Percentiles rank a stretch among this genome's conserved stretches.
These are phyloP conservation scores for Penicillium dipodomyicola DNA, from an alignment of 495 filamentous ascomycete genomes.

Conservation along the genomic window DNA sequence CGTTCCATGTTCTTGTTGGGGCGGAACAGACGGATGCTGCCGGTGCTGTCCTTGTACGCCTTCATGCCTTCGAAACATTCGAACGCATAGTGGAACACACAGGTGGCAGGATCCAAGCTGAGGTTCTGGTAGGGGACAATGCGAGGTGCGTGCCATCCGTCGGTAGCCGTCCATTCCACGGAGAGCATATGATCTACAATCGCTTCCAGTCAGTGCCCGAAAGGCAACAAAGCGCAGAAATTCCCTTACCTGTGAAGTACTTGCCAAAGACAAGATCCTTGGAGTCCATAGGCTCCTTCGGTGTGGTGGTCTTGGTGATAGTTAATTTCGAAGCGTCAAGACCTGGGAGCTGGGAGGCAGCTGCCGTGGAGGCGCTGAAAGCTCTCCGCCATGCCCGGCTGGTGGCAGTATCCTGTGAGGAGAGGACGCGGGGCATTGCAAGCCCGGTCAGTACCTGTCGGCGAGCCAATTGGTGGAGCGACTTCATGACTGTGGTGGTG, in stretches of 20 bases:
- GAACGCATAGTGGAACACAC: conserved; percentile 98
- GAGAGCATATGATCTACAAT: conserved; percentile 89
- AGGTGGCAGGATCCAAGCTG: conserved; percentile 89
- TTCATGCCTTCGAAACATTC: conserved; percentile 99
- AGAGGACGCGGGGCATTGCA: conserved; percentile 27
- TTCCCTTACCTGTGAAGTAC: conserved; percentile 72
- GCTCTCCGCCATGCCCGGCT: conserved; percentile 40
- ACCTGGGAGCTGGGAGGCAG: conserved; percentile 52
- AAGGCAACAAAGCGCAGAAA: background rate
- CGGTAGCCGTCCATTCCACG: conserved; percentile 82
- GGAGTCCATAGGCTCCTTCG: conserved; percentile 67
- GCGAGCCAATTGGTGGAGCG: conserved; percentile 42
- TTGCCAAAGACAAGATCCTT: conserved; percentile 83
- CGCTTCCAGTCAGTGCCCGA: conserved; percentile 20
- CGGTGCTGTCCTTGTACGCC: conserved; percentile 80
- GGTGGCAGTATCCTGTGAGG: conserved; percentile 26
- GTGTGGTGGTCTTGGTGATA: conserved; percentile 69
- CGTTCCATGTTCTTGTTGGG: conserved; percentile 95
- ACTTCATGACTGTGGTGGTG: conserved; percentile 34
- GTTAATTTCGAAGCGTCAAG: conserved; percentile 75
- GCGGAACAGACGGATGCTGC: conserved; percentile 82
- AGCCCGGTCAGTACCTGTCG: conserved; percentile 32
- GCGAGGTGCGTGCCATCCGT: conserved; percentile 75
- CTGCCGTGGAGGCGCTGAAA: conserved; percentile 62
- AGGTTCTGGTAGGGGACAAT: conserved; percentile 97